Percentiles rank a stretch among this genome's conserved stretches.
phyloP scores from a whole-genome alignment of 306 rosid genomes.

The Boehmeria nivea region DNA sequence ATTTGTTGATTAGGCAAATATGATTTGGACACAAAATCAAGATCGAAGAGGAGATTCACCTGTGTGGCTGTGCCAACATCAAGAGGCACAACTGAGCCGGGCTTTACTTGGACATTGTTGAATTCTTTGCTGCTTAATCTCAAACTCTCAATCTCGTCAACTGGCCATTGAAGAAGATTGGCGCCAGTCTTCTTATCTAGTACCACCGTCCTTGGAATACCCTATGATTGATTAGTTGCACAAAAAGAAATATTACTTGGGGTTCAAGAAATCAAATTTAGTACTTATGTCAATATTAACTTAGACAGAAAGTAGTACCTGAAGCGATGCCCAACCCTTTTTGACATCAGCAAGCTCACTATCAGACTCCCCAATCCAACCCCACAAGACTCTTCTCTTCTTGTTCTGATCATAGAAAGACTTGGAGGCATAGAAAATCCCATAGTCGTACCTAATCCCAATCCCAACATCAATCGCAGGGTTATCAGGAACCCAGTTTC shows the following conservation, averaged over 20 bases:
- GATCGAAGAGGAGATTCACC: constrained; percentile 35
- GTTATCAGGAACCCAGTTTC: constrained; percentile 50
- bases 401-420: constrained; percentile 54
- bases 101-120: constrained; percentile 32
- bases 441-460: constrained; percentile 75
- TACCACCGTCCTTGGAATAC: constrained; percentile 70
- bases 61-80: constrained; percentile 64
- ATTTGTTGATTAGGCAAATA: neutral
- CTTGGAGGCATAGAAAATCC: constrained; percentile 79
- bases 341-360: constrained; percentile 67
- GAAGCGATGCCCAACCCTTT: constrained; percentile 90
- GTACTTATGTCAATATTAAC: too few relatives aligned
- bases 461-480: constrained; percentile 56
- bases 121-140: constrained; percentile 47
- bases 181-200: constrained; percentile 62
- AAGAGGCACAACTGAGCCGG: constrained; percentile 63
- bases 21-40: neutral
- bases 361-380: constrained; percentile 88
- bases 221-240: constrained; percentile 28
- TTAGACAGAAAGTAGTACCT: constrained; percentile 28
- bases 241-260: neutral
- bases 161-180: constrained; percentile 86
- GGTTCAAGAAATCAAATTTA: too few relatives aligned
- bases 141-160: constrained; percentile 59
- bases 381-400: constrained; percentile 79